A percentile compares a stretch with the other conserved stretches of the same genome.
Conservation (phyloP, 257 asterid genomes). For the Scutellaria baicalensis region DNA sequence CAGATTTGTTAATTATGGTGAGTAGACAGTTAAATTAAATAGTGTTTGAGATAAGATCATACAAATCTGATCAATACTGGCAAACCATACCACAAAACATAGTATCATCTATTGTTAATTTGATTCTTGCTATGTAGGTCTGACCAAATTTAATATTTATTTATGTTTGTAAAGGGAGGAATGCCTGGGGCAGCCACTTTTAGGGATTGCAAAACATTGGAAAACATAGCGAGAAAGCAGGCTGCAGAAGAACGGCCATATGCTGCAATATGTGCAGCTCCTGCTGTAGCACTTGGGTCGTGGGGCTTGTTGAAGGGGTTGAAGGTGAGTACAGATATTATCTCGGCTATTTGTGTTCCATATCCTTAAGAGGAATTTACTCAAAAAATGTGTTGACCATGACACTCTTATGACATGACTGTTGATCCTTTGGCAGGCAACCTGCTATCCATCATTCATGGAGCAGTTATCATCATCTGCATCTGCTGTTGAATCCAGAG, state of each 20-base stretch:
- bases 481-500: constrained; percentile 72
- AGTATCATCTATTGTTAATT: not conserved
- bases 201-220: constrained; percentile 69
- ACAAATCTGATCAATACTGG: not conserved
- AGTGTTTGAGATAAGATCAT: not conserved
- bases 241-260: constrained; percentile 54
- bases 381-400: not conserved
- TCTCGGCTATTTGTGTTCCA: not conserved
- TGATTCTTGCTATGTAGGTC: not conserved
- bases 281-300: constrained; percentile 87
- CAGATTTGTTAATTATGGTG: not conserved
- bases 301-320: constrained; percentile 90
- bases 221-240: constrained; percentile 64
- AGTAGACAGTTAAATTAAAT: not conserved
- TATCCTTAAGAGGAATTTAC: not conserved
- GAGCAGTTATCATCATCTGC: constrained; percentile 62
- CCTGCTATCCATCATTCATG: constrained; percentile 90
- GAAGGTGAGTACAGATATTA: constrained; percentile 36
- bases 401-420: not conserved
- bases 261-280: constrained; percentile 97
- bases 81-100: not conserved
- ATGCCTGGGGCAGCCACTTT: constrained; percentile 79
- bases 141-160: not conserved
- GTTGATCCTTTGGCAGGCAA: constrained; percentile 51
- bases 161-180: constrained; percentile 58